phyloP scores from a whole-genome alignment of 2,329 filamentous ascomycete species.

The Colletotrichum spaethianum region DNA sequence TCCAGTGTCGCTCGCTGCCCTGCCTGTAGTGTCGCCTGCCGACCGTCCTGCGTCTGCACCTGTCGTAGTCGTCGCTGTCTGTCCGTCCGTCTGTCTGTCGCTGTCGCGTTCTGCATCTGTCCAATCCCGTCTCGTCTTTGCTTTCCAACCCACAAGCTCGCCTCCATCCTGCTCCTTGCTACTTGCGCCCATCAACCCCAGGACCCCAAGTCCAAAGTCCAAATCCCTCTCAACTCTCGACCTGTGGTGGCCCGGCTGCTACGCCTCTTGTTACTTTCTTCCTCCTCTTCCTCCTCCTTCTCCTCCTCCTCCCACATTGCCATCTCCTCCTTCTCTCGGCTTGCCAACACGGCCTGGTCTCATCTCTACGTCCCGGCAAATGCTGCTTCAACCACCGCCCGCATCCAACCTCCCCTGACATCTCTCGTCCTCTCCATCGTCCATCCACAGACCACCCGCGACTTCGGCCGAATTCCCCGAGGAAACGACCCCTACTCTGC shows the following conservation, averaged over 20 bases:
- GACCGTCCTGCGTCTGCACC: background rate
- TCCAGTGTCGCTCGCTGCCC: background rate
- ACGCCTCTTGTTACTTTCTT: slow-evolving; percentile 33
- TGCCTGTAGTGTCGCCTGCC: background rate
- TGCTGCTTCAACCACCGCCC: slow-evolving; percentile 34
- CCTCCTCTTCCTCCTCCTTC: slow-evolving; percentile 1
- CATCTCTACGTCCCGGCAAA: slow-evolving; percentile 31
- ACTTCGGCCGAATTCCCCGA: slow-evolving; percentile 39
- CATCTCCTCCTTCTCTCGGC: slow-evolving; percentile 2
- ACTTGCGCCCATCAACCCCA: slow-evolving; percentile 46
- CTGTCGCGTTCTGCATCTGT: slow-evolving; percentile 6
- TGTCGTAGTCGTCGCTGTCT: background rate
- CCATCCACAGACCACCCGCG: slow-evolving; percentile 33
- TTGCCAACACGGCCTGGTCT: slow-evolving; percentile 33
- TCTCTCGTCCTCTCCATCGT: slow-evolving; percentile 17
- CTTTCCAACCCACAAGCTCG: slow-evolving; percentile 38
- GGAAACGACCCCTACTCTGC: slow-evolving; percentile 36
- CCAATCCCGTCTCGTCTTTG: slow-evolving; percentile 31
- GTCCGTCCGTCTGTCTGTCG: slow-evolving; percentile 1
- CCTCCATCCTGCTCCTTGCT: slow-evolving; percentile 28
- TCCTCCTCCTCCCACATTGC: slow-evolving; percentile 9
- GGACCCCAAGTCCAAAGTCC: slow-evolving; percentile 40
- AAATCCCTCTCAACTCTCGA: slow-evolving; percentile 23
- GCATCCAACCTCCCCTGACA: slow-evolving; percentile 36
- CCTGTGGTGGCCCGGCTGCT: slow-evolving; percentile 3